Base-by-base conservation (phyloP, 805 yeast species). In the Kazachstania viticola region DNA sequence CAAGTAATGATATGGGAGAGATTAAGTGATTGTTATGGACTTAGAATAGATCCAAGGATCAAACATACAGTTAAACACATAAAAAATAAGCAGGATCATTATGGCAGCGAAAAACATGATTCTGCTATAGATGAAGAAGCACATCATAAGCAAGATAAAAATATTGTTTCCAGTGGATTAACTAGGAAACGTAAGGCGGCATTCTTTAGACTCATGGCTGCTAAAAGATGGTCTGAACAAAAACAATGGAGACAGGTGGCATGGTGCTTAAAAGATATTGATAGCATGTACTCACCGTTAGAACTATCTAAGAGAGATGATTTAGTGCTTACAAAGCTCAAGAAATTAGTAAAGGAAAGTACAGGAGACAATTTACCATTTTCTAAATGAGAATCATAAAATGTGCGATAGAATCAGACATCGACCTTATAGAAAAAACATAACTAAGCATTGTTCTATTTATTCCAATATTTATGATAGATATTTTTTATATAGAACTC, bases 171-270 rank as follows among this genome's bases (percentile, higher is more conserved):
- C 0, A 49, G 67, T 23, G 76, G 88, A 0, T 51, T 72, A 14
- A 71, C 79, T 2, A 62, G 94, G 36, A 56, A 56, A 31, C 66
- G 96, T 33, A 84, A 84, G 49, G 73, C 85, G 1, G 72, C 82
- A 0, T 63, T 87, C 18, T 85, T 94, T 83, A 67, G 69, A 41
- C 50, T 85, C 17, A 50, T 85, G 17, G 76, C 95, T 0, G 78
- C 84, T 5, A 70, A 70, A 34, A 81, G 79, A 48, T 75, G 94
- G 79, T 65, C 66, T 12, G 56, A 60, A 36, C 51, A 49, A 31
- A 40, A 43, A 23, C 52, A 51, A 33, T 49, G 56, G 55, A 39
- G 44, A 17, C 57, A 50, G 27, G 53, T 51, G 2, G 30, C 38
- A 17, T 54, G 60, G 60, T 44, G 58, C 25, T 32, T 51, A 14